These are phyloP conservation scores for Aquilaria sinensis DNA, from an alignment of 345 rosid genomes.

Conservation along the genomic window DNA sequence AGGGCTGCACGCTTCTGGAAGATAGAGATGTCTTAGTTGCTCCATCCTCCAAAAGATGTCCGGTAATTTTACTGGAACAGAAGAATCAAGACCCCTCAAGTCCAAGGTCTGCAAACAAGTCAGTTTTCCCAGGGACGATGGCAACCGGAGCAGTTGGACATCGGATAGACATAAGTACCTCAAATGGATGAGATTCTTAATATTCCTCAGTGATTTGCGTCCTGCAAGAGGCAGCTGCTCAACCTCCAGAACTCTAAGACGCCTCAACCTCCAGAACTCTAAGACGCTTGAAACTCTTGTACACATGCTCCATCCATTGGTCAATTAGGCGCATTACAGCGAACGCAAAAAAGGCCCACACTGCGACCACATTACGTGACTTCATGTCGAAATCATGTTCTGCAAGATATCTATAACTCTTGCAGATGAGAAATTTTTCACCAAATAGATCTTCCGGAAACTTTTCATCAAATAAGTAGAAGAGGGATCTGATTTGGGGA, in stretches of 20 bases:
- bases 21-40: constrained; percentile 14
- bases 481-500: too few relatives aligned
- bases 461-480: too few relatives aligned
- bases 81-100: constrained; percentile 7
- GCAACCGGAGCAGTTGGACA: constrained; percentile 10
- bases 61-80: constrained; percentile 15
- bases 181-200: constrained; percentile 15
- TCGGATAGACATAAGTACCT: constrained; percentile 17
- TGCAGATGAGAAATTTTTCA: too few relatives aligned
- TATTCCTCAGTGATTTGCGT: neutral
- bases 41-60: constrained; percentile 20
- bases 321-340: constrained; percentile 6
- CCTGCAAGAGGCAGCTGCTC: constrained; percentile 11
- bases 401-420: too few relatives aligned
- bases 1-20: constrained; percentile 12
- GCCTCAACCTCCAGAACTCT: constrained; percentile 19
- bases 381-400: too few relatives aligned
- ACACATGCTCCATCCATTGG: constrained; percentile 8
- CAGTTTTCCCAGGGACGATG: constrained; percentile 8
- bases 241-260: constrained; percentile 19
- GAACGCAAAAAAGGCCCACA: constrained; percentile 14
- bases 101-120: constrained; percentile 13
- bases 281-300: constrained; percentile 14
- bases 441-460: too few relatives aligned
- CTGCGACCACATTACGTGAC: too few relatives aligned